These are phyloP conservation scores for Aotearoamyces nothofagi DNA, from an alignment of 2,329 filamentous ascomycete genomes.

Conservation along the genomic window DNA sequence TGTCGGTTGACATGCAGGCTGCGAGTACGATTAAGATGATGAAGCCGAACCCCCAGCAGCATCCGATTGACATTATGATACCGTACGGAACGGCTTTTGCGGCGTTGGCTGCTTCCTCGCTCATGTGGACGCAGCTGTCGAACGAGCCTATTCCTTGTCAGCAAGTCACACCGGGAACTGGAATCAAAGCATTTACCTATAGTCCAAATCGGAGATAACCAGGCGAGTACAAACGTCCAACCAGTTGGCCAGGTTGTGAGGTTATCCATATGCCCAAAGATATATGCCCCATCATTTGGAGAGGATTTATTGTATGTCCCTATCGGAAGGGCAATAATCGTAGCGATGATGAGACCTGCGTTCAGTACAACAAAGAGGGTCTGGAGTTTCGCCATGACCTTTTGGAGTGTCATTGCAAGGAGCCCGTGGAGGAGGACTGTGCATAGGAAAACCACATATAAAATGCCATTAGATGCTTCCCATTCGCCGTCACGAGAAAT, in stretches of 20 bases:
- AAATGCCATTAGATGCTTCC: constrained; percentile 35
- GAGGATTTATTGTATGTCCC: constrained; percentile 15
- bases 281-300: constrained; percentile 28
- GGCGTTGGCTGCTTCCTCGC: constrained; percentile 44
- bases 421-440: constrained; percentile 37
- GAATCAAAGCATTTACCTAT: too few relatives aligned
- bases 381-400: constrained; percentile 43
- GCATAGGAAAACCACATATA: constrained; percentile 41
- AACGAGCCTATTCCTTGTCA: too few relatives aligned
- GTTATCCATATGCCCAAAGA: constrained; percentile 41
- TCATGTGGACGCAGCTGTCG: constrained; percentile 43
- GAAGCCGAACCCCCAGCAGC: constrained; percentile 40
- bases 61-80: constrained; percentile 40
- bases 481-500: constrained; percentile 39
- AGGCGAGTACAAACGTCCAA: constrained; percentile 43
- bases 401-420: constrained; percentile 33
- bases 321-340: constrained; percentile 39
- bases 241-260: constrained; percentile 40
- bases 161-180: too few relatives aligned
- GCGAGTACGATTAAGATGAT: constrained; percentile 41
- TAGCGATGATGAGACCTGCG: constrained; percentile 36
- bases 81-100: constrained; percentile 42
- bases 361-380: constrained; percentile 39
- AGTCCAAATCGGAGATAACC: constrained; percentile 48
- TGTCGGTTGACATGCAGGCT: constrained; percentile 36